Evolutionary conservation across 1,284 basidiomycete genomes (phyloP).

Genomic region (Irpex sp.): DNA sequence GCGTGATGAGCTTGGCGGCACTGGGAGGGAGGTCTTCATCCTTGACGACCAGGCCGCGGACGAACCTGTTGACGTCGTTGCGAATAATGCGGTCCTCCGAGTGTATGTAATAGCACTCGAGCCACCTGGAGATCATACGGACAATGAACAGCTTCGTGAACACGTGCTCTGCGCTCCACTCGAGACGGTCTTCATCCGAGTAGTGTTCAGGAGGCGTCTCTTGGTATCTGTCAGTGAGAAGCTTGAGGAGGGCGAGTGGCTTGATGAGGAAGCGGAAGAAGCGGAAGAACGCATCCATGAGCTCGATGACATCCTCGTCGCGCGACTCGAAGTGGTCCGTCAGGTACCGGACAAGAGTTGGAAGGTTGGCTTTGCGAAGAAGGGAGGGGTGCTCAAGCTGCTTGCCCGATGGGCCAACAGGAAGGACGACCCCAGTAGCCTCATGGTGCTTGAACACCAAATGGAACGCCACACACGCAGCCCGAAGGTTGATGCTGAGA

Average conservation of each 20-base stretch:
- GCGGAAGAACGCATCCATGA: background rate
- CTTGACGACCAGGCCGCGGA: background rate
- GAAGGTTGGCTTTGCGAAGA: background rate
- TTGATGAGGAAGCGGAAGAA: background rate
- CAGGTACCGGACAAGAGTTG: background rate
- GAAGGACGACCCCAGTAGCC: background rate
- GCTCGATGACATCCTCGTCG: background rate
- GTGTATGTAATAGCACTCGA: background rate
- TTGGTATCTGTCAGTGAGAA: background rate
- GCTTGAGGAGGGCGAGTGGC: background rate
- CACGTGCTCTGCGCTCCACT: background rate
- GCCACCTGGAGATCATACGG: background rate
- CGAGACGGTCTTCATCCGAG: background rate
- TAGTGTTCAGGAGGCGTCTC: background rate
- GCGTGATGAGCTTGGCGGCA: background rate
- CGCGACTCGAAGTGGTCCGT: background rate
- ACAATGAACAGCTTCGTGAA: background rate
- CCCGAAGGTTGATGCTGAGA: background rate
- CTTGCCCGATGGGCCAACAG: background rate
- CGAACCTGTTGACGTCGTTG: background rate
- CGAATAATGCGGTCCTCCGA: background rate
- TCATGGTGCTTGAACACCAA: background rate
- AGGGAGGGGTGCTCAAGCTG: background rate
- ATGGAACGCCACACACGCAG: background rate
- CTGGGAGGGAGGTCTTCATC: background rate